A percentile compares a stretch with the other conserved stretches of the same genome.
Evolutionary conservation across 768 basidiomycete species (phyloP).

Genomic region (Termitomyces sp.): DNA sequence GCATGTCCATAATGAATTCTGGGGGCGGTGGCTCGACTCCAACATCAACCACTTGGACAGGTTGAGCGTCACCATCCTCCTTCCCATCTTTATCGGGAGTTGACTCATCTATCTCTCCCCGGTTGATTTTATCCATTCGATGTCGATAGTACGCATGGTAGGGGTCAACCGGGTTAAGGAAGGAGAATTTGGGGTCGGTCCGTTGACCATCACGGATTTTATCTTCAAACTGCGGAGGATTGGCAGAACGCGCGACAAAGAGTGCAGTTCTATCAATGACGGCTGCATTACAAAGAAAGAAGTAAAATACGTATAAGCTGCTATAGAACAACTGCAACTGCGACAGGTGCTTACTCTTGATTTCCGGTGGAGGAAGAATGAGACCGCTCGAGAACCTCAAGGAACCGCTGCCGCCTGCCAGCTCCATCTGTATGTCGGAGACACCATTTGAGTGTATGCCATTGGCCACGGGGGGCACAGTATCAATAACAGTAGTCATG

Average conservation of each 20-base stretch:
- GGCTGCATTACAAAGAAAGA: conserved; percentile 38
- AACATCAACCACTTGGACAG: conserved; percentile 53
- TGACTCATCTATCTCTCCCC: conserved; percentile 70
- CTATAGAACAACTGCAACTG: conserved; percentile 22
- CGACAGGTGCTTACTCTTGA: conserved; percentile 72
- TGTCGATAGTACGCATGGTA: conserved; percentile 98
- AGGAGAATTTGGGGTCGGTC: conserved; percentile 97
- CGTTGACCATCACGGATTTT: conserved; percentile 97
- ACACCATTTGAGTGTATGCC: conserved; percentile 37
- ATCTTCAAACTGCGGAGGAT: conserved; percentile 91
- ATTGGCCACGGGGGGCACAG: conserved; percentile 27
- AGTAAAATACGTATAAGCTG: conserved; percentile 3
- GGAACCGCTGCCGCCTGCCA: conserved; percentile 23
- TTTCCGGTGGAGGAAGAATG: conserved; percentile 94
- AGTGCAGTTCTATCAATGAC: conserved; percentile 95
- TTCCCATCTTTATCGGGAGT: conserved; percentile 44
- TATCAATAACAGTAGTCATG: conserved; percentile 47
- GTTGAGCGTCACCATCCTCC: conserved; percentile 26
- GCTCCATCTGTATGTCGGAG: conserved; percentile 39
- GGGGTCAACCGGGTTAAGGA: conserved; percentile 94
- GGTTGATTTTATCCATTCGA: conserved; percentile 78
- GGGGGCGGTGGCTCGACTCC: conserved; percentile 75
- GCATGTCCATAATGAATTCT: conserved; percentile 83
- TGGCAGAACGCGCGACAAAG: conserved; percentile 90
- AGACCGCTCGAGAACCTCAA: conserved; percentile 76